These are phyloP conservation scores for Xylaria venustula DNA, from an alignment of 495 filamentous ascomycete species.

Conservation along the genomic window DNA sequence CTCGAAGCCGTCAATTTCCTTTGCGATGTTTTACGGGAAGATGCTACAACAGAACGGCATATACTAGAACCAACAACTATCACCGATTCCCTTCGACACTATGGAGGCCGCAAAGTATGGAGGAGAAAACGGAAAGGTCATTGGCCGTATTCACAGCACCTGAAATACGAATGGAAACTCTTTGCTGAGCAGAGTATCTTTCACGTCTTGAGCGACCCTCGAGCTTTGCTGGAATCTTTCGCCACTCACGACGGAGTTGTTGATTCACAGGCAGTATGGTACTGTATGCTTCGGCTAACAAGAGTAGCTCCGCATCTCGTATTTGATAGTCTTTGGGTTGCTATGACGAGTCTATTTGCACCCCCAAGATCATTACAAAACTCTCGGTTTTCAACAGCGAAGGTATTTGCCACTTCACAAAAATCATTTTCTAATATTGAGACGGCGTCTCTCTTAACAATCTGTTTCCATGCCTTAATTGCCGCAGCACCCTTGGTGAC, in stretches of 20 bases:
- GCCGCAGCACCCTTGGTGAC: constrained; percentile 50
- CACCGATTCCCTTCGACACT: constrained; percentile 16
- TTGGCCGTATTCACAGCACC: constrained; percentile 21
- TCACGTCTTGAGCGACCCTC: constrained; percentile 66
- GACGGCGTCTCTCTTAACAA: constrained; percentile 49
- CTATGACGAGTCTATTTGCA: constrained; percentile 64
- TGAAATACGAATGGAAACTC: constrained; percentile 46
- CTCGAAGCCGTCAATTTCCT: constrained; percentile 51
- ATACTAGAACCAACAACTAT: constrained; percentile 41
- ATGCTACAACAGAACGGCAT: constrained; percentile 48
- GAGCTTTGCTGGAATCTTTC: constrained; percentile 66
- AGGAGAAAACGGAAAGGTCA: constrained; percentile 39
- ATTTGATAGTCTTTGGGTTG: constrained; percentile 75
- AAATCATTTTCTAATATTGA: constrained; percentile 40
- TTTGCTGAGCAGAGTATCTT: constrained; percentile 76
- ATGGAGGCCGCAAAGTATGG: constrained; percentile 31
- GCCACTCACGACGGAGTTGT: constrained; percentile 43
- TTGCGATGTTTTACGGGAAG: constrained; percentile 52
- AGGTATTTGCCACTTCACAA: constrained; percentile 37
- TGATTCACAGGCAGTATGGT: constrained; percentile 52
- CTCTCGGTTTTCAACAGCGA: constrained; percentile 38
- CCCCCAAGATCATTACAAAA: constrained; percentile 58
- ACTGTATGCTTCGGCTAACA: constrained; percentile 52
- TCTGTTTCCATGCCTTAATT: constrained; percentile 54
- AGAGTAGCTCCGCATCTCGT: constrained; percentile 54